phyloP scores from a whole-genome alignment of 306 rosid genomes.

The Cicer judaicum region DNA sequence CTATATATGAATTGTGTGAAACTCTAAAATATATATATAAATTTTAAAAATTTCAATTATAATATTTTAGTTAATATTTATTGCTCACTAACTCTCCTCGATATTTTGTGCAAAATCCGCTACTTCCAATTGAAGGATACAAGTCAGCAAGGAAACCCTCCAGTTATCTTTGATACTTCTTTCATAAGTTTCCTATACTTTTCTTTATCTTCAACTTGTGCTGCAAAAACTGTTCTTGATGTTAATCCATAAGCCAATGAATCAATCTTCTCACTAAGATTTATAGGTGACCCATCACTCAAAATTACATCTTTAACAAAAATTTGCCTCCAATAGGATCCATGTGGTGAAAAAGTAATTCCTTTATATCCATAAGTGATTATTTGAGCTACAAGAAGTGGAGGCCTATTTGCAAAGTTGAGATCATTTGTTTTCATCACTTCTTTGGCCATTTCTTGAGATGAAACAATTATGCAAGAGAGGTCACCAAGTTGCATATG shows the following conservation, averaged over 20 bases:
- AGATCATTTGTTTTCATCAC: conserved; percentile 3
- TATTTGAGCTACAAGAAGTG: conserved; percentile 17
- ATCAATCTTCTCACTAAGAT: conserved; percentile 9
- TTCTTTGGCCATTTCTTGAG: conserved; percentile 5
- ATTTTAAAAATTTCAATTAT: too few species aligned
- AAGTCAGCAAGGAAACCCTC: conserved; percentile 11
- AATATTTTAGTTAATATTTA: too few species aligned
- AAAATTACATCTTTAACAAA: conserved; percentile 11
- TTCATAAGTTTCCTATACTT: conserved; percentile 14
- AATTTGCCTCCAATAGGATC: conserved; percentile 4
- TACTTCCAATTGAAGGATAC: conserved; percentile 6
- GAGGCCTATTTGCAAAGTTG: conserved; percentile 6
- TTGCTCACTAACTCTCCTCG: too few species aligned
- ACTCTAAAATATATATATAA: too few species aligned
- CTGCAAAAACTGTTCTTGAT: conserved; percentile 11
- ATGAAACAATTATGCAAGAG: conserved; percentile 4
- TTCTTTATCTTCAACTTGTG: background rate
- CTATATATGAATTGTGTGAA: too few species aligned
- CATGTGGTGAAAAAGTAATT: conserved; percentile 12
- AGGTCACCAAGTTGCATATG: background rate
- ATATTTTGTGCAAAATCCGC: too few species aligned
- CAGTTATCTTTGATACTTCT: conserved; percentile 6
- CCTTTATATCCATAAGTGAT: conserved; percentile 11
- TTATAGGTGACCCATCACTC: conserved; percentile 9
- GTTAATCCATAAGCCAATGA: conserved; percentile 20